These are phyloP conservation scores for sunflower (Helianthus annuus) DNA, from an alignment of 129 eudicot genomes.

Conservation along the genomic window DNA sequence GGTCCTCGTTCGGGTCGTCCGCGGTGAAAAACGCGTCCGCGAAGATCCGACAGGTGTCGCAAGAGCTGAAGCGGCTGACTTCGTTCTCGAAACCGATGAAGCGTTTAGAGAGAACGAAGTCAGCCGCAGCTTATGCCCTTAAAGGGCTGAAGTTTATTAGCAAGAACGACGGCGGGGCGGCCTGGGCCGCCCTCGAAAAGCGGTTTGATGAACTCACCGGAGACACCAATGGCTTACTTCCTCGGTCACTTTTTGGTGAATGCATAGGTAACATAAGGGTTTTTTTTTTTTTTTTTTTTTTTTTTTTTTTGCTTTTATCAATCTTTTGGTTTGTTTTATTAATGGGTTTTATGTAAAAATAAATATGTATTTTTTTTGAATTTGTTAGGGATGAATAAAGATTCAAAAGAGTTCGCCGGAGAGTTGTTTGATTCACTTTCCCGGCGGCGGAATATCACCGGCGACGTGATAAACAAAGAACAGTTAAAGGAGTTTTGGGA, in stretches of 20 bases:
- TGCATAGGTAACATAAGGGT: constrained; percentile 76
- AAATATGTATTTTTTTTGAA: neutral
- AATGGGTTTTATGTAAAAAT: neutral
- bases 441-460: constrained; percentile 47
- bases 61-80: constrained; percentile 58
- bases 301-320: no score
- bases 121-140: constrained; percentile 56
- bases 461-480: constrained; percentile 49
- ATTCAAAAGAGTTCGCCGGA: constrained; percentile 62
- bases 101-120: constrained; percentile 51
- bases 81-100: constrained; percentile 37
- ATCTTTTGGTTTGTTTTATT: constrained; percentile 12
- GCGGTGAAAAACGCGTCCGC: constrained; percentile 57
- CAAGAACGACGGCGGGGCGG: constrained; percentile 57
- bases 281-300: constrained; percentile 16
- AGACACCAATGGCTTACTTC: constrained; percentile 52
- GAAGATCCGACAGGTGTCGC: constrained; percentile 54
- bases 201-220: constrained; percentile 49
- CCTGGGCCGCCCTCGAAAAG: constrained; percentile 63
- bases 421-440: constrained; percentile 64
- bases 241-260: constrained; percentile 59
- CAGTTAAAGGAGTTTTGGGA: constrained; percentile 68
- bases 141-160: constrained; percentile 66
- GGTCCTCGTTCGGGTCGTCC: constrained; percentile 55
- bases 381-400: constrained; percentile 60